A percentile compares a stretch with the other conserved stretches of the same genome.
These are phyloP conservation scores for Angophora floribunda DNA, from an alignment of 345 rosid genomes.

Conservation along the genomic window DNA sequence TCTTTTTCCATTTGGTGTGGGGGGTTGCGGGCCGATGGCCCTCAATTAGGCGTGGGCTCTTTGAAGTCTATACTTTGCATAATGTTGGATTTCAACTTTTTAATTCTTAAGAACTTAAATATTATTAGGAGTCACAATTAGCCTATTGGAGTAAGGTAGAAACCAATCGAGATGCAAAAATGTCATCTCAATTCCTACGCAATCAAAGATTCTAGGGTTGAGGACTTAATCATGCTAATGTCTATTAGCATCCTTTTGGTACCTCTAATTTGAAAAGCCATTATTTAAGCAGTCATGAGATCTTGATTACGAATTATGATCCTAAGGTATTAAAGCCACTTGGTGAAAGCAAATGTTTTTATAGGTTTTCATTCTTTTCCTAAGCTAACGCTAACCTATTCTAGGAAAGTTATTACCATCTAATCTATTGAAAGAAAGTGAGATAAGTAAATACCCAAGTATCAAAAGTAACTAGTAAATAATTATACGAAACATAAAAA, in stretches of 20 bases:
- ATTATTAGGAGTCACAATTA: fast-evolving
- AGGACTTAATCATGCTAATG: not conserved
- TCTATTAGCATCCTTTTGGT: not conserved
- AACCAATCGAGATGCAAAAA: fast-evolving
- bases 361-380: not conserved
- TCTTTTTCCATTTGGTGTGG: too few relatives aligned
- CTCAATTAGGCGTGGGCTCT: not conserved
- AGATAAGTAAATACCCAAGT: not conserved
- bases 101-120: too few relatives aligned
- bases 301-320: not conserved
- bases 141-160: too few relatives aligned
- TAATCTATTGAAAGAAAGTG: not conserved
- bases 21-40: fast-evolving
- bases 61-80: fast-evolving
- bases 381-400: too few relatives aligned
- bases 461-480: not conserved
- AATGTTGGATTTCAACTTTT: not conserved
- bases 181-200: not conserved
- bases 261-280: not conserved
- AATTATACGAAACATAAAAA: too few relatives aligned
- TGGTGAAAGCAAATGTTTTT: not conserved
- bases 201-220: not conserved
- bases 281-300: fast-evolving
- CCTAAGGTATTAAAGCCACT: not conserved
- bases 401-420: not conserved